Evolutionary conservation across 495 filamentous ascomycete genomes (phyloP).

Genomic region (Penicillium daleae): DNA sequence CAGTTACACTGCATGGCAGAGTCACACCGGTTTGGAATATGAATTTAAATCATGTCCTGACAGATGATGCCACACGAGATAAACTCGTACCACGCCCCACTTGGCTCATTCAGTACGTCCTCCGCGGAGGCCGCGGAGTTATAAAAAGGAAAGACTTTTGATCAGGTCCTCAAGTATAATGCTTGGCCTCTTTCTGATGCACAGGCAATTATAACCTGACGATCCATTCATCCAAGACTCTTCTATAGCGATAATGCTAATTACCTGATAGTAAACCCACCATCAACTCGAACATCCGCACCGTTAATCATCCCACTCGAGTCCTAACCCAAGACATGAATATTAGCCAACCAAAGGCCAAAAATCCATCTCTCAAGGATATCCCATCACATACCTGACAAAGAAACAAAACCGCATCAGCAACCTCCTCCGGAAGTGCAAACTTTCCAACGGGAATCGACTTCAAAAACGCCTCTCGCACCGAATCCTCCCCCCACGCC

Average conservation of each 20-base stretch:
- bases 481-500: conserved; percentile 41
- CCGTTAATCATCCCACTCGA: conserved; percentile 51
- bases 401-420: conserved; percentile 43
- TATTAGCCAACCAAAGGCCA: neutral
- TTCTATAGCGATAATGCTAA: neutral
- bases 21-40: neutral
- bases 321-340: conserved; percentile 26
- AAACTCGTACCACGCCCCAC: neutral
- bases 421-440: conserved; percentile 48
- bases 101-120: too few species aligned
- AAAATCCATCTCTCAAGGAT: neutral
- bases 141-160: neutral
- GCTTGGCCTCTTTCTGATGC: neutral
- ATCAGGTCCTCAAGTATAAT: neutral
- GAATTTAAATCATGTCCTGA: neutral
- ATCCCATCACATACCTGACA: conserved; percentile 36
- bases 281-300: conserved; percentile 48
- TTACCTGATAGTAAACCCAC: conserved; percentile 45
- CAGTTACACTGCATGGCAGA: neutral
- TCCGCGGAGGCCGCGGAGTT: neutral
- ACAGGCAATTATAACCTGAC: neutral
- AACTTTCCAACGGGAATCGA: conserved; percentile 46
- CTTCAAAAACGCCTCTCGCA: conserved; percentile 40
- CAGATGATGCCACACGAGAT: neutral
- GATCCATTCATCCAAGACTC: neutral